These are phyloP conservation scores for Phialophora macrospora DNA, from an alignment of 2,329 filamentous ascomycete species.

Conservation along the genomic window DNA sequence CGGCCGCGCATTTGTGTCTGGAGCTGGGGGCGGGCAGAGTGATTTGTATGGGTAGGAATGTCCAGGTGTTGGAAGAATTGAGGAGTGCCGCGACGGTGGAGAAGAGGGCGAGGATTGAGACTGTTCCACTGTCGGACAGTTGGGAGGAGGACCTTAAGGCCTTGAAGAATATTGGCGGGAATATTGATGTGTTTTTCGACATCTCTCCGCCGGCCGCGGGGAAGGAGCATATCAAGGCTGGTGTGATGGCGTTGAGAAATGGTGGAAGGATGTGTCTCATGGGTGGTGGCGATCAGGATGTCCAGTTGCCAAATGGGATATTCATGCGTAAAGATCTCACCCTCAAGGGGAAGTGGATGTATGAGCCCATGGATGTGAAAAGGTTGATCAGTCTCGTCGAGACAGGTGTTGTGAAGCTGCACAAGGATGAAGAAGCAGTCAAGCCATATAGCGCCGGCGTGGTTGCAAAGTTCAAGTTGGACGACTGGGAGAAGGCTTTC, in stretches of 20 bases:
- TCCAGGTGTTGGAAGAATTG: constrained; percentile 21
- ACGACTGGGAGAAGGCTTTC: constrained; percentile 29
- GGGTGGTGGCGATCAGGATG: constrained; percentile 35
- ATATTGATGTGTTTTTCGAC: constrained; percentile 55
- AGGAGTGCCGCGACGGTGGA: constrained; percentile 9
- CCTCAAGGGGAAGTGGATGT: constrained; percentile 41
- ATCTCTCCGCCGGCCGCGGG: constrained; percentile 50
- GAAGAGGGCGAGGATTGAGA: constrained; percentile 42
- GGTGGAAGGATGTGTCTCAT: constrained; percentile 36
- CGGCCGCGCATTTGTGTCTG: constrained; percentile 54
- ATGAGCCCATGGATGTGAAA: constrained; percentile 33
- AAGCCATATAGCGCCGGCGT: constrained; percentile 14
- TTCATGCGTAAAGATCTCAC: constrained; percentile 35
- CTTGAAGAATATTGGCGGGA: constrained; percentile 43
- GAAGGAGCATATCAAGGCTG: constrained; percentile 48
- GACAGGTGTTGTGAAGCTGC: constrained; percentile 32
- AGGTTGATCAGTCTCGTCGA: constrained; percentile 37
- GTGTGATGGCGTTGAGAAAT: constrained; percentile 43
- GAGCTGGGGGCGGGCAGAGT: constrained; percentile 56
- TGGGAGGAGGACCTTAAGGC: constrained; percentile 46
- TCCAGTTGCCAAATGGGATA: constrained; percentile 30
- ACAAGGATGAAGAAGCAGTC: constrained; percentile 2
- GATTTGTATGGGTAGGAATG: constrained; percentile 56
- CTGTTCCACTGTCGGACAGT: constrained; percentile 51
- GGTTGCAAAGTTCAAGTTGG: constrained; percentile 20